A percentile compares a stretch with the other conserved stretches of the same genome.
Conservation (phyloP, 768 basidiomycete genomes). For the Tricholoma hemisulphureum region DNA sequence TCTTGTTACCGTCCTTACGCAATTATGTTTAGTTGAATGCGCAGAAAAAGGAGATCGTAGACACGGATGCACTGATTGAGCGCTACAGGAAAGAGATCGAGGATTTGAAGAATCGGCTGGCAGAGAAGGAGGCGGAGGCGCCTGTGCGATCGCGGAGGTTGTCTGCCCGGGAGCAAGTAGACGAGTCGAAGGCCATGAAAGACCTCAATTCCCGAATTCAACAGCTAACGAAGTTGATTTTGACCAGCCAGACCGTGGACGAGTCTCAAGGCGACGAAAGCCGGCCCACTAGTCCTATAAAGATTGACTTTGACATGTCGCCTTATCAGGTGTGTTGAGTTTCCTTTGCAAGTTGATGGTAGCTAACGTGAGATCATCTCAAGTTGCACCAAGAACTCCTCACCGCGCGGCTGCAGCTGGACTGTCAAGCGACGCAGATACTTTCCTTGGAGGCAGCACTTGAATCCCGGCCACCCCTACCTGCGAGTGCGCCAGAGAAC, state of each 20-base stretch:
- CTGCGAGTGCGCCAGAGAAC: constrained; percentile 64
- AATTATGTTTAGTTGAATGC: constrained; percentile 59
- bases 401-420: constrained; percentile 70
- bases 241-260: constrained; percentile 83
- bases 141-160: constrained; percentile 46
- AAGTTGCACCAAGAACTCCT: constrained; percentile 89
- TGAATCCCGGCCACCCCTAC: constrained; percentile 64
- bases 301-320: constrained; percentile 88
- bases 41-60: constrained; percentile 90
- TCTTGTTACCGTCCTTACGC: not conserved
- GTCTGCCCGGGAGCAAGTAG: constrained; percentile 68
- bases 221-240: constrained; percentile 79
- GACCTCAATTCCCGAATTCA: constrained; percentile 79
- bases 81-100: constrained; percentile 95
- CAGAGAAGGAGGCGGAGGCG: constrained; percentile 68
- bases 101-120: constrained; percentile 71
- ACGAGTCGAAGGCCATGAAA: constrained; percentile 81
- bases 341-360: not conserved
- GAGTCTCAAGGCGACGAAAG: constrained; percentile 67
- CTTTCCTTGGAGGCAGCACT: constrained; percentile 80
- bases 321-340: constrained; percentile 65
- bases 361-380: not conserved
- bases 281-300: constrained; percentile 77
- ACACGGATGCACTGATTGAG: constrained; percentile 91
- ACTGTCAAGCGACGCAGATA: constrained; percentile 80